phyloP scores from a whole-genome alignment of 116 monocot species.

The Posidonia oceanica region DNA sequence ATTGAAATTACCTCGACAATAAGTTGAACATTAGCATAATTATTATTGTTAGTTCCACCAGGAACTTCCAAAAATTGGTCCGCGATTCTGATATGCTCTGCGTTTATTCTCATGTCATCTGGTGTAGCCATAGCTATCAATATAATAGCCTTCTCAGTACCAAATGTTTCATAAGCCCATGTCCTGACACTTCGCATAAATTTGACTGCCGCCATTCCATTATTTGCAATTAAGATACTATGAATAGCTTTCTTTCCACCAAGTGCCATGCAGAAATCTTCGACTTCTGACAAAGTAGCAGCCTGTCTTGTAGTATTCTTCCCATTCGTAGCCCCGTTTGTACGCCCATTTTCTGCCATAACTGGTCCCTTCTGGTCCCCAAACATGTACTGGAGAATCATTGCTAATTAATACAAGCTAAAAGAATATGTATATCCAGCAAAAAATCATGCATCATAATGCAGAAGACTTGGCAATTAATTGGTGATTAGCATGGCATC shows the following conservation, averaged over 20 bases:
- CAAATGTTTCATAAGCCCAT: slow-evolving; percentile 93
- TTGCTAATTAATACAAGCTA: slow-evolving; percentile 1
- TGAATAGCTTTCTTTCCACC: slow-evolving; percentile 82
- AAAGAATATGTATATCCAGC: not conserved
- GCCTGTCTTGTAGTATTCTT: slow-evolving; percentile 25
- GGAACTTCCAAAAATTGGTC: slow-evolving; percentile 98
- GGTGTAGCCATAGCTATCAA: slow-evolving; percentile 96
- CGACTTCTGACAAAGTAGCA: slow-evolving; percentile 50
- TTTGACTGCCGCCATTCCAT: slow-evolving; percentile 99
- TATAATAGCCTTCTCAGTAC: slow-evolving; percentile 86
- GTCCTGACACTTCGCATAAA: slow-evolving; percentile 85
- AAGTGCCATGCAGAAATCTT: slow-evolving; percentile 69
- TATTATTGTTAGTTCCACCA: slow-evolving; percentile 93
- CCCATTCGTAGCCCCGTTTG: slow-evolving; percentile 45
- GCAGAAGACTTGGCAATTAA: too few relatives aligned
- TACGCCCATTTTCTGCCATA: slow-evolving; percentile 47
- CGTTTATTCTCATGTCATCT: slow-evolving; percentile 94
- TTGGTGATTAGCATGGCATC: too few relatives aligned
- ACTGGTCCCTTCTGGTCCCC: slow-evolving; percentile 10
- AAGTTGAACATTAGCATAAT: slow-evolving; percentile 99
- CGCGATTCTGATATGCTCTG: slow-evolving; percentile 96
- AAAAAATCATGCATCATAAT: not conserved
- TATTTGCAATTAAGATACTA: slow-evolving; percentile 90
- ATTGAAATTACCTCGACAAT: slow-evolving; percentile 65
- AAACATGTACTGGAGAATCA: not conserved